Percentiles rank a stretch among this genome's conserved stretches.
phyloP scores from a whole-genome alignment of 1,284 basidiomycete species.

The Apiotrichum domesticum region DNA sequence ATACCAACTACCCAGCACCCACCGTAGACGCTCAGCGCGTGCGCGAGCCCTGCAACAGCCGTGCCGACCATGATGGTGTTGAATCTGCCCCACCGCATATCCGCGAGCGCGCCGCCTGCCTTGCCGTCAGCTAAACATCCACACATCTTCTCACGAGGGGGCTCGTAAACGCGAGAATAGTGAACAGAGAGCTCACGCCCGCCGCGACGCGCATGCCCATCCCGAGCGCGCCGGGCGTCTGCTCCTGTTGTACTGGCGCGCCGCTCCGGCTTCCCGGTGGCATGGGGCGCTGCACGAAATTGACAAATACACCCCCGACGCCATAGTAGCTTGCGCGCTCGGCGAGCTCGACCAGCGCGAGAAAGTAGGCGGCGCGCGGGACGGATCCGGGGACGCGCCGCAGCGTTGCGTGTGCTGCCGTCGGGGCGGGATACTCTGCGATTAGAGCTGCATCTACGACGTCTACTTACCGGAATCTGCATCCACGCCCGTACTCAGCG shows the following conservation, averaged over 20 bases:
- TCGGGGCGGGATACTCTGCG: neutral
- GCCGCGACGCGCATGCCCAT: slow-evolving; percentile 22
- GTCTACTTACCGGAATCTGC: neutral
- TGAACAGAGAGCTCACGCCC: slow-evolving; percentile 19
- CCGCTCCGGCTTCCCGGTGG: slow-evolving; percentile 18
- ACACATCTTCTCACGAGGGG: slow-evolving; percentile 17
- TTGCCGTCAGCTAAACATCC: slow-evolving; percentile 3
- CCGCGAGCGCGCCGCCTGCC: slow-evolving; percentile 19
- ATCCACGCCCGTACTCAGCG: too few species aligned
- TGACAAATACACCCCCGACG: slow-evolving; percentile 20
- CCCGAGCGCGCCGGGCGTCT: slow-evolving; percentile 23
- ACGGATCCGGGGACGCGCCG: slow-evolving; percentile 17
- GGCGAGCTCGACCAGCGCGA: slow-evolving; percentile 27
- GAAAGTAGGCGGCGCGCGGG: slow-evolving; percentile 18
- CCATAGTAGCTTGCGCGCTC: slow-evolving; percentile 32
- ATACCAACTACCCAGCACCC: neutral
- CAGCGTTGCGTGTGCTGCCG: slow-evolving; percentile 5
- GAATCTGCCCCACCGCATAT: slow-evolving; percentile 21
- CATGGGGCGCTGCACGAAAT: slow-evolving; percentile 25
- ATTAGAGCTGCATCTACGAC: neutral
- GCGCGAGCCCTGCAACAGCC: slow-evolving; percentile 10
- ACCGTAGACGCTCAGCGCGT: slow-evolving; percentile 19
- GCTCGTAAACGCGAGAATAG: slow-evolving; percentile 17
- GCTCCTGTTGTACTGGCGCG: slow-evolving; percentile 13
- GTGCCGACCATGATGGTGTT: slow-evolving; percentile 19